Conservation (phyloP, 2,329 filamentous ascomycete genomes). For the Nannizzia gypsea region DNA sequence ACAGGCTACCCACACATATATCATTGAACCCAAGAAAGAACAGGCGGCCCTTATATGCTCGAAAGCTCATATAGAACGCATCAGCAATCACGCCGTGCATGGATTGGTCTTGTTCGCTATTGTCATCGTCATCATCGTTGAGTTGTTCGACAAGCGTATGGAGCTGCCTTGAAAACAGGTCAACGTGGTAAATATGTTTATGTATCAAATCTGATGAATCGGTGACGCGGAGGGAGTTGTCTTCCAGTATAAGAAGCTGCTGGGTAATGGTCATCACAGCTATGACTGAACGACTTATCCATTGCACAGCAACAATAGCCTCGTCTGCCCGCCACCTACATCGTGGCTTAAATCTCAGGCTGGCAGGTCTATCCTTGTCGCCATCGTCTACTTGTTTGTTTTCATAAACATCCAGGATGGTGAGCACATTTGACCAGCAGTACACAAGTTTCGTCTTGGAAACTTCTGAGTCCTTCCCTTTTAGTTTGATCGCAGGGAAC, state of each 20-base stretch:
- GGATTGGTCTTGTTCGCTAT: conserved; percentile 47
- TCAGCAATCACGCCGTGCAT: conserved; percentile 96
- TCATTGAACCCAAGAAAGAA: conserved; percentile 94
- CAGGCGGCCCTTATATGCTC: conserved; percentile 82
- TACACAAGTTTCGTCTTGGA: conserved; percentile 79
- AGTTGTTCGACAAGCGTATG: conserved; percentile 74
- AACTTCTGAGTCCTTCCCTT: conserved; percentile 55
- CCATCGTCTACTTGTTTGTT: conserved; percentile 44
- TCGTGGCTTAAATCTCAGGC: conserved; percentile 65
- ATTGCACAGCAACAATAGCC: conserved; percentile 90
- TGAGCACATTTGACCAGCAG: conserved; percentile 97
- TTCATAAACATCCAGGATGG: conserved; percentile 78
- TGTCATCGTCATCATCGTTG: conserved; percentile 64
- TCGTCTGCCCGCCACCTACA: conserved; percentile 91
- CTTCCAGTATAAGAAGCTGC: conserved; percentile 81
- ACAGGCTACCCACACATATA: conserved; percentile 76
- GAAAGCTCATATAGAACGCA: conserved; percentile 96
- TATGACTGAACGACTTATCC: conserved; percentile 87
- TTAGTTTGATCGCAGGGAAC: conserved; percentile 93
- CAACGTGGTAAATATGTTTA: conserved; percentile 82
- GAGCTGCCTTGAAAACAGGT: conserved; percentile 81
- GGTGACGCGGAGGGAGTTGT: conserved; percentile 76
- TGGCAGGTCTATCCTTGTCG: conserved; percentile 65
- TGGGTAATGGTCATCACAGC: conserved; percentile 90
- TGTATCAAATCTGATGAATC: conserved; percentile 87